These are phyloP conservation scores for Urtica urens DNA, from an alignment of 306 rosid genomes.

Conservation along the genomic window DNA sequence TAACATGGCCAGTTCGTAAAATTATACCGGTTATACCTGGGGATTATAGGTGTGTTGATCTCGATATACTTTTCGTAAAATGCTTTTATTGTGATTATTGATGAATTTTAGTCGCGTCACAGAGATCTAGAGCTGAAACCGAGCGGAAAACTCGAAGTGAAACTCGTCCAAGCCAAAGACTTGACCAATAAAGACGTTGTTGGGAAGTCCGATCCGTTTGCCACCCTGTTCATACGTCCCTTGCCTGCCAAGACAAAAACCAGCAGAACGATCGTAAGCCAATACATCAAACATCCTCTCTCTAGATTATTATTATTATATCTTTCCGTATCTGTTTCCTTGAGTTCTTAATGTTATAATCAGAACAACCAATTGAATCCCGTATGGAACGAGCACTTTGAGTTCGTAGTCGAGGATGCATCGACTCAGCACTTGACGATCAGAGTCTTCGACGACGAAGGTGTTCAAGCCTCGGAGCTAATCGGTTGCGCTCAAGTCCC, in stretches of 20 bases:
- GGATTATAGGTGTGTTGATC: constrained; percentile 60
- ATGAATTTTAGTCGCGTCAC: constrained; percentile 23
- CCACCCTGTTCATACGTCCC: constrained; percentile 66
- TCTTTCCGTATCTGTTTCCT: constrained; percentile 7
- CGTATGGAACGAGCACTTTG: constrained; percentile 88
- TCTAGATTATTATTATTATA: neutral
- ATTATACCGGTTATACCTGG: constrained; percentile 74
- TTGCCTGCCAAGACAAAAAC: constrained; percentile 56
- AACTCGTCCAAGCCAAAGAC: constrained; percentile 81
- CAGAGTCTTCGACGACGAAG: constrained; percentile 79
- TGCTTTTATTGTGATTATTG: too few relatives aligned
- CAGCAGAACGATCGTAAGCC: constrained; percentile 74
- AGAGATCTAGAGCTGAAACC: constrained; percentile 81
- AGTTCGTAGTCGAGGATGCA: constrained; percentile 65
- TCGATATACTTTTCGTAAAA: too few relatives aligned
- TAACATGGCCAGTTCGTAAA: constrained; percentile 88
- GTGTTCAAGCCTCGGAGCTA: constrained; percentile 64
- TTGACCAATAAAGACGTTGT: constrained; percentile 61
- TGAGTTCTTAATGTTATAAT: too few relatives aligned
- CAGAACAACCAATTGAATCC: constrained; percentile 88
- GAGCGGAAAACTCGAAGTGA: constrained; percentile 69
- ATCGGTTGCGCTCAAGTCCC: constrained; percentile 64
- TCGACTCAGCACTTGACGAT: constrained; percentile 72
- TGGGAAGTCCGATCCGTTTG: constrained; percentile 93
- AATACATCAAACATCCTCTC: neutral